A percentile compares a stretch with the other conserved stretches of the same genome.
Conservation (phyloP, 140 eudicot genomes). For the Eryngium alpinum region DNA sequence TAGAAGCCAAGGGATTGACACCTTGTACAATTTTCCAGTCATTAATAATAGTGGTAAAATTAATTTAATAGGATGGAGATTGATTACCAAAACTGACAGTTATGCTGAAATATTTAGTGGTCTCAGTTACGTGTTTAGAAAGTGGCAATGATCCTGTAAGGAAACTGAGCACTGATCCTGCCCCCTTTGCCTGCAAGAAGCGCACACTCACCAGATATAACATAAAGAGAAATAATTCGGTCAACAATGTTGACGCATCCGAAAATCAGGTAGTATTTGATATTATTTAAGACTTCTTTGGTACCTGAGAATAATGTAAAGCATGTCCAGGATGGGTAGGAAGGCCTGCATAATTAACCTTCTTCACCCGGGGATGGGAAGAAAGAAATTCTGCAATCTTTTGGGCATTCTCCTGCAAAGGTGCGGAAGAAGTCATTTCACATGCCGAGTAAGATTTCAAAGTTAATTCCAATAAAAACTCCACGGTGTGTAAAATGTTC, state of each 20-base stretch:
- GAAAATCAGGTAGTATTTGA: neutral
- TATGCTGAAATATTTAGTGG: conserved; percentile 75
- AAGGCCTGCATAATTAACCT: conserved; percentile 95
- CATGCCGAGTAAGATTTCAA: neutral
- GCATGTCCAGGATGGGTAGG: conserved; percentile 82
- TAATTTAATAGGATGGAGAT: neutral
- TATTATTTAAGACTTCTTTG: neutral
- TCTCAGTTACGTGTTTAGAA: conserved; percentile 80
- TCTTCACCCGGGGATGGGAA: conserved; percentile 74
- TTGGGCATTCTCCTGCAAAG: conserved; percentile 83
- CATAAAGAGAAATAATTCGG: neutral
- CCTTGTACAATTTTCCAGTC: neutral
- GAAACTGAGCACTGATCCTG: conserved; percentile 95
- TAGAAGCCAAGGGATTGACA: no score
- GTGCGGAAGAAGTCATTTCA: neutral
- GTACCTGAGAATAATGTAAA: conserved; percentile 92
- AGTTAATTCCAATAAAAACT: neutral
- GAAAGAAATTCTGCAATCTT: conserved; percentile 87
- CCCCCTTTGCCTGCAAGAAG: conserved; percentile 82
- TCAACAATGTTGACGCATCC: neutral
- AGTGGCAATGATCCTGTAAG: conserved; percentile 80
- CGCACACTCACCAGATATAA: neutral
- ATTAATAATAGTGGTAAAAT: neutral
- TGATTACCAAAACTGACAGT: conserved; percentile 91
- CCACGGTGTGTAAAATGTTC: neutral